Percentiles rank a stretch among this genome's conserved stretches.
These are phyloP conservation scores for Lycium barbarum DNA, from an alignment of 257 asterid genomes.

Conservation along the genomic window DNA sequence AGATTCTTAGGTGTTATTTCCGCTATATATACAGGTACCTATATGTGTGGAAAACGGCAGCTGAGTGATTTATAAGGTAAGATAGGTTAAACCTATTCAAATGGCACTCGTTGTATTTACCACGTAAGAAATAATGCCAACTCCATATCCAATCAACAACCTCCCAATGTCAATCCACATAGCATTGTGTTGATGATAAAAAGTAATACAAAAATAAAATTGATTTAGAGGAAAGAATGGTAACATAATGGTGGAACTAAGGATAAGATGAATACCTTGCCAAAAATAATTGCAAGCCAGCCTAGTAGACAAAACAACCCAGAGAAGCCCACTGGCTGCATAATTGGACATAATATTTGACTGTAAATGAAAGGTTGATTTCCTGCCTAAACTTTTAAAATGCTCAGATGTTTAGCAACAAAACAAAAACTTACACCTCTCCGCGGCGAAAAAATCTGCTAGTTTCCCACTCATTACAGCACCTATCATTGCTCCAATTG, in stretches of 20 bases:
- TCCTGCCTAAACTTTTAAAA: background rate
- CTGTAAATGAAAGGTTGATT: background rate
- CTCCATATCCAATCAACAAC: conserved; percentile 71
- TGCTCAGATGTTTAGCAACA: conserved; percentile 6
- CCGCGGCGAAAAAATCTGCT: conserved; percentile 84
- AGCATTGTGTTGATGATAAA: conserved; percentile 55
- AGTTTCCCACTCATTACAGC: conserved; percentile 83
- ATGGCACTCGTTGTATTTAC: conserved; percentile 42
- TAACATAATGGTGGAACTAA: background rate
- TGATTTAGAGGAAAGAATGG: background rate
- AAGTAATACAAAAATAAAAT: background rate
- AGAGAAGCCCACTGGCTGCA: conserved; percentile 86
- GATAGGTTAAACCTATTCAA: background rate
- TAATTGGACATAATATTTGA: conserved; percentile 28
- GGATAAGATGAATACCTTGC: conserved; percentile 54
- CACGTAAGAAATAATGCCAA: conserved; percentile 84
- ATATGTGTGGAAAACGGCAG: conserved; percentile 34
- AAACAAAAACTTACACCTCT: conserved; percentile 62
- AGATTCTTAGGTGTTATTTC: conserved; percentile 88
- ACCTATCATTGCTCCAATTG: conserved; percentile 91
- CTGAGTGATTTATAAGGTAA: conserved; percentile 18
- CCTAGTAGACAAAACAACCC: conserved; percentile 67
- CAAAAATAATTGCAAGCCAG: conserved; percentile 73
- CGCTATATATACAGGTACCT: conserved; percentile 93
- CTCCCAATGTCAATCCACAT: conserved; percentile 86